Base-by-base conservation (phyloP, 1,284 basidiomycete species). In the Cutaneotrichosporon arboriforme region DNA sequence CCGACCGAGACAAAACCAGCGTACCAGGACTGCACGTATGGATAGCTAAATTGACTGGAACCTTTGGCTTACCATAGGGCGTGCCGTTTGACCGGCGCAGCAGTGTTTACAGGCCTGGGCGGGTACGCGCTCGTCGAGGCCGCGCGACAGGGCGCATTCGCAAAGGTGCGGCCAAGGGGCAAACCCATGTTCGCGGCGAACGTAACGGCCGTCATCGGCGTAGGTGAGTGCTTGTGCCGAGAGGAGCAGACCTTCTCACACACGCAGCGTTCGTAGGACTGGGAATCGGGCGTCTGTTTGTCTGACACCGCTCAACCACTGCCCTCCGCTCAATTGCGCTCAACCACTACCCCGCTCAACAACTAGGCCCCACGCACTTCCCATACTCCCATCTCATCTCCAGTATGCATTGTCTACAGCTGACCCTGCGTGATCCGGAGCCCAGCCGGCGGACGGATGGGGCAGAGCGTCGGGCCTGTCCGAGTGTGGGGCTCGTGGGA, bases 101-200 rank as follows among this genome's bases (percentile, higher is more conserved):
- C 62, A 17, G 61, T 69, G 0, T 73, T 73, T 45, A 58, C 65
- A 0, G 73, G 72, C 8, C 34, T 73, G 12, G 73, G 73, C n/a
- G 38, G 52, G 9, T 75, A 74, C 55, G 69, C 72, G 14, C 56
- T 75, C 14, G 60, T 65, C 45, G 59, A 68, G 49, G 70, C 70
- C 1, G 44, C 46, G 3, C 42, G 56, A 26, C 68, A 70, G 49
- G 72, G 72, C 31, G 67, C 72, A 8, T 73, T 74, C 40, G 53
- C 53, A 5, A 49, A 49, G 4, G 56, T 66, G 15, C 57, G 69
- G 44, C 70, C 71, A 2, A 41, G 44, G 18, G 71, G 70, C 0
- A 42, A 57, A 17, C 66, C 67, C 1, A 45, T 70, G 17, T 52
- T 68, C 10, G 65, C 60, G 0, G 65, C 63, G 1, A 57, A 66